Percentiles rank a stretch among this genome's conserved stretches.
Evolutionary conservation across 192 early-diverging fungal genomes (phyloP).

Genomic region (Helicostylum pulchrum): DNA sequence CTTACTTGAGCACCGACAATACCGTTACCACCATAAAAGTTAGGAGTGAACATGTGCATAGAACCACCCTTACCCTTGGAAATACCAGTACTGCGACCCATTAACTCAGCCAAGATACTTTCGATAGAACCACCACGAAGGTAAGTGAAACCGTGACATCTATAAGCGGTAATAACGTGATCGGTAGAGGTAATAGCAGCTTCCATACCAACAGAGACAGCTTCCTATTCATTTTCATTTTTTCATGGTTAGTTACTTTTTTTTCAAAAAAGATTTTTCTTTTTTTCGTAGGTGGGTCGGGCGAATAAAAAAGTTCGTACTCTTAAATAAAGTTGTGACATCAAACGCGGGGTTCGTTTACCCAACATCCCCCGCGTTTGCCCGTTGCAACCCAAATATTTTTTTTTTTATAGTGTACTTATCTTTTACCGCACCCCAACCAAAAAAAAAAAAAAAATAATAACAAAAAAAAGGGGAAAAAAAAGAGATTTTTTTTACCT

Average conservation of each 20-base stretch:
- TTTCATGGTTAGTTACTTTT: not conserved
- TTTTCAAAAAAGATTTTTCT: not conserved
- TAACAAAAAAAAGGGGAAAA: not conserved
- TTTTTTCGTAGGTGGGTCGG: not conserved
- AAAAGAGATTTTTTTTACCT: conserved; percentile 52
- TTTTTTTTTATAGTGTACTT: not conserved
- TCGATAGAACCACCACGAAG: conserved; percentile 70
- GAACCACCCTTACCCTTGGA: conserved; percentile 98
- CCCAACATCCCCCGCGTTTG: conserved; percentile 25
- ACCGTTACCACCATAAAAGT: conserved; percentile 98
- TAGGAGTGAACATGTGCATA: conserved; percentile 97
- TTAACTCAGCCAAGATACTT: conserved; percentile 74
- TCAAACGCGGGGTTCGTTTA: conserved; percentile 9
- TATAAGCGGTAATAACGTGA: conserved; percentile 95
- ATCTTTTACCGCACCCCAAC: not conserved
- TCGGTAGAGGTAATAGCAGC: conserved; percentile 85
- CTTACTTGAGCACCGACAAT: conserved; percentile 91
- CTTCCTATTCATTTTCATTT: conserved; percentile 56
- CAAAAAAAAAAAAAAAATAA: not conserved
- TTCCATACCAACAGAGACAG: conserved; percentile 92
- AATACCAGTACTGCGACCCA: conserved; percentile 81
- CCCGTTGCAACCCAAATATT: conserved; percentile 6
- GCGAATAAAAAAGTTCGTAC: not conserved
- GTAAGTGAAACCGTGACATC: conserved; percentile 96
- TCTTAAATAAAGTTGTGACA: not conserved